These are phyloP conservation scores for Penicillium decumbens DNA, from an alignment of 2,329 filamentous ascomycete species.

Conservation along the genomic window DNA sequence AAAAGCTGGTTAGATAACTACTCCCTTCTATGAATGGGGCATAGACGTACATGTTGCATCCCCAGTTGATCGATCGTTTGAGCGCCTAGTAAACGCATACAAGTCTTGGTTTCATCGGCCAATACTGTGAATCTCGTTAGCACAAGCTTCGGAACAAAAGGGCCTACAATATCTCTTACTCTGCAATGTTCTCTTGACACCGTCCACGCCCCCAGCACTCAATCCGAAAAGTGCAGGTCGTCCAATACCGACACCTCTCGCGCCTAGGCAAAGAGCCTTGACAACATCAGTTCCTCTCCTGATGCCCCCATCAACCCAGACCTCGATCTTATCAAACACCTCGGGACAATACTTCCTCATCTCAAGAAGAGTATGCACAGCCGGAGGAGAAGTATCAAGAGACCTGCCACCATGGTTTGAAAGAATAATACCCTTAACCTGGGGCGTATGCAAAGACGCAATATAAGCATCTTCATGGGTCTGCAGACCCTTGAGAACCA, in stretches of 20 bases:
- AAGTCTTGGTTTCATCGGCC: slow-evolving; percentile 23
- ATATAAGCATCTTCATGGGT: slow-evolving; percentile 90
- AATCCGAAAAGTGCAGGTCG: slow-evolving; percentile 70
- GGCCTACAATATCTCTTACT: slow-evolving; percentile 24
- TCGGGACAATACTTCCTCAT: slow-evolving; percentile 71
- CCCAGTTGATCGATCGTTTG: slow-evolving; percentile 20
- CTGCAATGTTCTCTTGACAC: slow-evolving; percentile 61
- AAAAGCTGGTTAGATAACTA: slow-evolving; percentile 11
- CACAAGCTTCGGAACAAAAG: neutral
- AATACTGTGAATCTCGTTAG: slow-evolving; percentile 12
- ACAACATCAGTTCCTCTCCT: slow-evolving; percentile 82
- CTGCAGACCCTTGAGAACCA: slow-evolving; percentile 91
- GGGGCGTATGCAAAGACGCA: slow-evolving; percentile 65
- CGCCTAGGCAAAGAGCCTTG: slow-evolving; percentile 83
- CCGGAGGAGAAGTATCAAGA: slow-evolving; percentile 73
- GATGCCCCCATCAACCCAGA: slow-evolving; percentile 83
- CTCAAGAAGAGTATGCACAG: slow-evolving; percentile 68
- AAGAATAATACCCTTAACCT: slow-evolving; percentile 76
- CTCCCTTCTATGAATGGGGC: neutral
- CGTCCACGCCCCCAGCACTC: slow-evolving; percentile 59
- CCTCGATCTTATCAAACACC: slow-evolving; percentile 67
- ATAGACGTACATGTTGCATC: slow-evolving; percentile 18
- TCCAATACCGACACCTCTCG: slow-evolving; percentile 75
- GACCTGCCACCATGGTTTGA: slow-evolving; percentile 91
- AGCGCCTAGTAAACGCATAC: slow-evolving; percentile 24